phyloP scores from a whole-genome alignment of 305 asterid species.

The Fraxinus greggii region DNA sequence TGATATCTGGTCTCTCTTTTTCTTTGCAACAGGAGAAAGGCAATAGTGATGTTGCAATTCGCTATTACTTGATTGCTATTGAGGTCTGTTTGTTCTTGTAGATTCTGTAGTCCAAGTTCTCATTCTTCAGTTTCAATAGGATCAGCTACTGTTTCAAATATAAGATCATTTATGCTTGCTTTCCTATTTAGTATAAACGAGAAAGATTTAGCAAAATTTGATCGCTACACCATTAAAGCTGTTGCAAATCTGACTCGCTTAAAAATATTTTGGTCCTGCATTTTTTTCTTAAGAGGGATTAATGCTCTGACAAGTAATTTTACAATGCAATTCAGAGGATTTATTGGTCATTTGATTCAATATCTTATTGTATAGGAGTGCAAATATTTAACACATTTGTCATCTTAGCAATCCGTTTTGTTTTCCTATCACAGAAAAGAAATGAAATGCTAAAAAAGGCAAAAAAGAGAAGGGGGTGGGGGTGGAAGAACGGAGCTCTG shows the following conservation, averaged over 20 bases:
- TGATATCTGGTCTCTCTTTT: constrained; percentile 13
- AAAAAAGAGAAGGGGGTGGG: neutral
- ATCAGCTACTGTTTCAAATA: neutral
- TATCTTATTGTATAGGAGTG: neutral
- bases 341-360: neutral
- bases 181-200: neutral
- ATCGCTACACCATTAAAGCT: neutral
- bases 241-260: neutral
- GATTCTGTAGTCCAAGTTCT: neutral
- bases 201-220: constrained; percentile 3
- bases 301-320: neutral
- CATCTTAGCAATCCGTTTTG: neutral
- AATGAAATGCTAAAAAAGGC: neutral
- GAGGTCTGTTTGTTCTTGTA: constrained; percentile 60
- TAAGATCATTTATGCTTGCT: constrained; percentile 2
- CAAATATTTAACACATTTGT: neutral
- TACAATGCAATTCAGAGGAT: neutral
- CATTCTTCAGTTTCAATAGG: neutral
- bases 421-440: neutral
- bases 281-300: neutral
- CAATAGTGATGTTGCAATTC: constrained; percentile 88
- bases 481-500: constrained; percentile 7
- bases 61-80: constrained; percentile 86
- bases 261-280: neutral
- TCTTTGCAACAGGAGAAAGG: constrained; percentile 80